Percentiles rank a stretch among this genome's conserved stretches.
These are phyloP conservation scores for Malus sieversii DNA, from an alignment of 306 rosid genomes.

Conservation along the genomic window DNA sequence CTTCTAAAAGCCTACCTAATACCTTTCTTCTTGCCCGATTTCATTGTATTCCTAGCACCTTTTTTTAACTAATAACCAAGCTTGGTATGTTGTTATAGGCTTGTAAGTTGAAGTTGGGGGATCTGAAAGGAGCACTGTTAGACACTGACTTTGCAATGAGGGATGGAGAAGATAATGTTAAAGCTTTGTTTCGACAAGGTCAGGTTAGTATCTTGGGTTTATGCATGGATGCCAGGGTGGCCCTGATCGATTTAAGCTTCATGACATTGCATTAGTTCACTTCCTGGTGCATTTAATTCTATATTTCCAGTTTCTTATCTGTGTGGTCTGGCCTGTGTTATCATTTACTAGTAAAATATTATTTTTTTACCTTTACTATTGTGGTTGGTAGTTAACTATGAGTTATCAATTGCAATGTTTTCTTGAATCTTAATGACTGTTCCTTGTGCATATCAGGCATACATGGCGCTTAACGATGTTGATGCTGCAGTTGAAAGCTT, in stretches of 20 bases:
- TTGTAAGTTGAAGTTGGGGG: conserved; percentile 82
- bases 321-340: not conserved
- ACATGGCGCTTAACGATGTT: conserved; percentile 74
- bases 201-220: conserved; percentile 57
- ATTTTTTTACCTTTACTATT: not conserved
- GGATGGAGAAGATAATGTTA: conserved; percentile 80
- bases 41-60: not conserved
- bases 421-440: conserved; percentile 14
- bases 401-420: not conserved
- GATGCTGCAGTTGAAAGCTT: conserved; percentile 89
- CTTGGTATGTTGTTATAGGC: conserved; percentile 43
- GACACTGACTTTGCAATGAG: conserved; percentile 94
- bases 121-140: conserved; percentile 80
- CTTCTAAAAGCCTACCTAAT: not conserved
- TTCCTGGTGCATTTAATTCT: not conserved
- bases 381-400: conserved; percentile 1
- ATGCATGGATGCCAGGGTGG: not conserved
- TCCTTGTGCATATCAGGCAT: conserved; percentile 41
- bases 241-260: not conserved
- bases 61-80: not conserved
- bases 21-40: not conserved
- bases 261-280: not conserved
- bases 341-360: not conserved
- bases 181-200: conserved; percentile 94
- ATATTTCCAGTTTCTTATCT: not conserved